phyloP scores from a whole-genome alignment of 1,284 basidiomycete genomes.

The Paramarasmius palmivorus region DNA sequence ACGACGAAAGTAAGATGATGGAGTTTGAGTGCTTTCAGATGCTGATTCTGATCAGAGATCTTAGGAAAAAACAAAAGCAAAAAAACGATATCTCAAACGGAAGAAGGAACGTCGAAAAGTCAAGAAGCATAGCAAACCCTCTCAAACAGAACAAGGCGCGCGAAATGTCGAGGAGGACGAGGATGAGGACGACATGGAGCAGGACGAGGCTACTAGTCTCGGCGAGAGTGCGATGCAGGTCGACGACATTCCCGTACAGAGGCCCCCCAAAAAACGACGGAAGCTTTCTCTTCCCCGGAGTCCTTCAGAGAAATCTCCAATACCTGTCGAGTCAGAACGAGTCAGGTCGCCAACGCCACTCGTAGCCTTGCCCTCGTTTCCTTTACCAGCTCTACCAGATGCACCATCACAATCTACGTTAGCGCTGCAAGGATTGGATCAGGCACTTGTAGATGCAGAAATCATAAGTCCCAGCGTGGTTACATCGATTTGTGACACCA shows the following conservation, averaged over 20 bases:
- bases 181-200: constrained; percentile 20
- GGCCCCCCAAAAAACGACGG: constrained; percentile 13
- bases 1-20: constrained; percentile 11
- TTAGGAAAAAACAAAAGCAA: constrained; percentile 55
- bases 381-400: constrained; percentile 67
- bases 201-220: constrained; percentile 15
- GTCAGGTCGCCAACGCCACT: constrained; percentile 20
- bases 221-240: not conserved
- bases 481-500: constrained; percentile 46
- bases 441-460: constrained; percentile 71
- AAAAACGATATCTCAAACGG: constrained; percentile 65
- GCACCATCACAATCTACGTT: constrained; percentile 71
- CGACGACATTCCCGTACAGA: constrained; percentile 2
- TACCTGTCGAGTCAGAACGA: not conserved
- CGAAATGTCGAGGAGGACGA: constrained; percentile 13
- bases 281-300: constrained; percentile 9
- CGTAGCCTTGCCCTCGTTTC: constrained; percentile 63
- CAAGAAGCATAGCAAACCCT: constrained; percentile 41
- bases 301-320: not conserved
- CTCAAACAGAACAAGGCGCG: not conserved
- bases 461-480: constrained; percentile 63
- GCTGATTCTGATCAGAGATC: not conserved
- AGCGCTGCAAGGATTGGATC: constrained; percentile 77
- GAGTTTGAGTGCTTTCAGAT: not conserved
- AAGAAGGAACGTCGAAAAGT: constrained; percentile 62